Percentiles rank a stretch among this genome's conserved stretches.
Evolutionary conservation across 2,329 filamentous ascomycete species (phyloP).

Genomic region (Colletotrichum shisoi): DNA sequence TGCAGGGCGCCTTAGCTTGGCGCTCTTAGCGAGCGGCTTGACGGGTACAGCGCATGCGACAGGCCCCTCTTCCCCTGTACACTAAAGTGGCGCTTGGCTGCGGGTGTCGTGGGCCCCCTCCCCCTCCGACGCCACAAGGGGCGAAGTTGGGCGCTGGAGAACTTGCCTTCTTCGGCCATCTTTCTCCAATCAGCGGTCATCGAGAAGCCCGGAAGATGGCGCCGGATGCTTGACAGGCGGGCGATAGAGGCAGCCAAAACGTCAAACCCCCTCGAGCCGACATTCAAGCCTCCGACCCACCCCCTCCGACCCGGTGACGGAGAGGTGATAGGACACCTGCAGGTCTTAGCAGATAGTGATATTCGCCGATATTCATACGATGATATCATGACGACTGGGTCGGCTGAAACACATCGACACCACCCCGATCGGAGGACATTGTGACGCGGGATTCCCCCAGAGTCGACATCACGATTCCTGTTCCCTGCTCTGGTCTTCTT

Average conservation of each 20-base stretch:
- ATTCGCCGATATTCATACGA: slow-evolving; percentile 8
- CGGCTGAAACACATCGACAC: slow-evolving; percentile 27
- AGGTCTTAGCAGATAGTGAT: slow-evolving; percentile 11
- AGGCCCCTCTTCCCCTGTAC: slow-evolving; percentile 14
- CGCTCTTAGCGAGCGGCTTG: slow-evolving; percentile 30
- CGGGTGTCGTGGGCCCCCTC: slow-evolving; percentile 24
- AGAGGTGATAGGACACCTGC: neutral
- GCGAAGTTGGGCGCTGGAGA: neutral
- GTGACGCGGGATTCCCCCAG: slow-evolving; percentile 8
- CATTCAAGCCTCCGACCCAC: slow-evolving; percentile 14
- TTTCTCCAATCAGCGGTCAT: neutral
- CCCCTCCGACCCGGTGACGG: slow-evolving; percentile 8
- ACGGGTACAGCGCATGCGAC: slow-evolving; percentile 32
- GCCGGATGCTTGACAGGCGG: neutral
- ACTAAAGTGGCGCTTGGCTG: slow-evolving; percentile 9
- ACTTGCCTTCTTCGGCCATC: slow-evolving; percentile 23
- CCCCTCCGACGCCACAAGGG: neutral
- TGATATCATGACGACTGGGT: slow-evolving; percentile 25
- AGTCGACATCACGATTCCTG: slow-evolving; percentile 19
- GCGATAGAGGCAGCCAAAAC: neutral
- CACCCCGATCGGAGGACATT: neutral
- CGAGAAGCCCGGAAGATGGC: slow-evolving; percentile 2
- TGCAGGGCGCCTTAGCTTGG: slow-evolving; percentile 38
- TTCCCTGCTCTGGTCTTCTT: neutral
- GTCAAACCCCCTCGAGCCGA: slow-evolving; percentile 23